These are phyloP conservation scores for Choricystis sp. DNA, from an alignment of 139 green algal species.

Conservation along the genomic window DNA sequence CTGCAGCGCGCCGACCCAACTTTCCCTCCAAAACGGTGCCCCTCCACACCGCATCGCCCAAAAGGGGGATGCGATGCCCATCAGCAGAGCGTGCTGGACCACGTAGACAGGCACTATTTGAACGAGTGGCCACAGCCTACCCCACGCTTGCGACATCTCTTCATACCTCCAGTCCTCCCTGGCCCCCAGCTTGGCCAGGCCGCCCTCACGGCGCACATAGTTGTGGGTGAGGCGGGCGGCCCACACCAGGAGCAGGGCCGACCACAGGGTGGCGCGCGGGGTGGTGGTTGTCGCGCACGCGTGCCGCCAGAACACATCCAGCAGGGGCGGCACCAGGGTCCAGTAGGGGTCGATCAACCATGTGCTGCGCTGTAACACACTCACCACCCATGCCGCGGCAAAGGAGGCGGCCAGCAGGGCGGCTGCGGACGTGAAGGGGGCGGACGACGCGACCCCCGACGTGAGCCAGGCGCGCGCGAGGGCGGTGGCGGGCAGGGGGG, in stretches of 20 bases:
- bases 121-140: too few relatives aligned
- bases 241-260: slow-evolving; percentile 30
- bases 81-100: too few relatives aligned
- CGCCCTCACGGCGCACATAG: slow-evolving; percentile 49
- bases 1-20: too few relatives aligned
- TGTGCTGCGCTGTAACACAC: slow-evolving; percentile 24
- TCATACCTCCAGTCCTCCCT: slow-evolving; percentile 48
- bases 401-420: neutral
- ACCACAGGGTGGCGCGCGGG: slow-evolving; percentile 1
- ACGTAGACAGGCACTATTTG: too few relatives aligned
- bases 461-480: neutral
- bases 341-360: slow-evolving; percentile 51
- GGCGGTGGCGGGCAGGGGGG: neutral
- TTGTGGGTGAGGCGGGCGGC: slow-evolving; percentile 28
- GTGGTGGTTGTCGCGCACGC: slow-evolving; percentile 1
- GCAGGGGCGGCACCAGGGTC: slow-evolving; percentile 28
- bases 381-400: slow-evolving; percentile 16
- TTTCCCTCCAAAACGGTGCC: too few relatives aligned
- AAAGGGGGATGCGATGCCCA: too few relatives aligned
- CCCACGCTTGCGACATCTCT: too few relatives aligned
- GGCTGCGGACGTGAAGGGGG: neutral
- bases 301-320: slow-evolving; percentile 31
- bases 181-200: slow-evolving; percentile 29
- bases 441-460: too few relatives aligned
- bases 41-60: too few relatives aligned